phyloP scores from a whole-genome alignment of 768 basidiomycete genomes.

The Sarcodon aspratus region DNA sequence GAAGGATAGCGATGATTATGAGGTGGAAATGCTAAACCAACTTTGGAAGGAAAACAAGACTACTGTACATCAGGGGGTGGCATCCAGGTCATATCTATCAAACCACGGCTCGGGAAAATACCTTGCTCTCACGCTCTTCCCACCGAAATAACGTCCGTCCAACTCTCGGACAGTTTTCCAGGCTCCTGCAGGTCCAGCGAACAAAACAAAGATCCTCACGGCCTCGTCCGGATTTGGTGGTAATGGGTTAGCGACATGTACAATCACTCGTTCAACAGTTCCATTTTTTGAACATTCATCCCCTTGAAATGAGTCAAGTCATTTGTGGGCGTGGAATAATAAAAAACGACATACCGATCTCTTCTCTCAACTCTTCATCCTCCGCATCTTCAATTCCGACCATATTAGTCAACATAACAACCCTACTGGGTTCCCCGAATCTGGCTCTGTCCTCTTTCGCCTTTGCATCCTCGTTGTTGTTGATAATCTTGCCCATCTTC shows the following conservation, averaged over 20 bases:
- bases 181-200: constrained; percentile 84
- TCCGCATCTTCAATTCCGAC: constrained; percentile 75
- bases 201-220: constrained; percentile 85
- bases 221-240: constrained; percentile 63
- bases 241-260: constrained; percentile 66
- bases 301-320: constrained; percentile 29
- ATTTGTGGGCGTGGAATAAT: constrained; percentile 2
- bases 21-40: not conserved
- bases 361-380: constrained; percentile 75
- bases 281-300: constrained; percentile 89
- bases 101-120: constrained; percentile 67
- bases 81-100: constrained; percentile 36
- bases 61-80: constrained; percentile 16
- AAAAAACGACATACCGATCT: constrained; percentile 55
- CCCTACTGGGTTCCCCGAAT: constrained; percentile 84
- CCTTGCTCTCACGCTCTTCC: constrained; percentile 68
- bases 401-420: constrained; percentile 86
- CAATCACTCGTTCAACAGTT: constrained; percentile 80
- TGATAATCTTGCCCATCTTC: constrained; percentile 83
- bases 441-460: constrained; percentile 64
- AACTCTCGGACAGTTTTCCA: constrained; percentile 94
- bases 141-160: constrained; percentile 89
- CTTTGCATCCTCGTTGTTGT: constrained; percentile 79
- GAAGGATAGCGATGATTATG: too few species aligned
- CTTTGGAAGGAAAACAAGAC: too few species aligned